Evolutionary conservation across 2,329 filamentous ascomycete genomes (phyloP).

Genomic region (Emmonsia crescens): DNA sequence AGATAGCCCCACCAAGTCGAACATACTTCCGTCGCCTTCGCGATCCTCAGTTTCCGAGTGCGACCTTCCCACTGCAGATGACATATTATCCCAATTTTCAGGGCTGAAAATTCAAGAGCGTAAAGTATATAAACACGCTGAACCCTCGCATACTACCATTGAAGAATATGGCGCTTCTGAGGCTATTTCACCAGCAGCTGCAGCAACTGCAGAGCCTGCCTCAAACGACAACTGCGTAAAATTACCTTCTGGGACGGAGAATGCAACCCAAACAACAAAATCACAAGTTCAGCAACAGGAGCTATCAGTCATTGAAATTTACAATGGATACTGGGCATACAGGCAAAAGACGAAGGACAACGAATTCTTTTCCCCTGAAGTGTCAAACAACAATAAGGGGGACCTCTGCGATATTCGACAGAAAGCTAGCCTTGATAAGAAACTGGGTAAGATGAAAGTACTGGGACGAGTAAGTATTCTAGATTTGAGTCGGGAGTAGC

Average conservation of each 20-base stretch:
- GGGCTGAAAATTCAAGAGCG: neutral
- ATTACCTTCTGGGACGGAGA: neutral
- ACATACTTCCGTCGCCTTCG: neutral
- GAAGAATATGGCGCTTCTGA: neutral
- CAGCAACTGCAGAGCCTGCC: neutral
- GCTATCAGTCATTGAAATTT: neutral
- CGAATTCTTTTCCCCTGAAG: neutral
- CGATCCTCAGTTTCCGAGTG: neutral
- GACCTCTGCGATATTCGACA: neutral
- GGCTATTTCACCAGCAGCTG: neutral
- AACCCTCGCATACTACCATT: neutral
- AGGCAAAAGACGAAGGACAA: neutral
- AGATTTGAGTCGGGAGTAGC: slow-evolving; percentile 1
- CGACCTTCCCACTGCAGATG: neutral
- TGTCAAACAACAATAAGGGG: neutral
- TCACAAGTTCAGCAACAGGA: neutral
- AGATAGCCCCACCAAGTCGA: neutral
- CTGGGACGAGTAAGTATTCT: slow-evolving; percentile 2
- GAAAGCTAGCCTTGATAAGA: neutral
- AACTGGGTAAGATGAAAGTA: neutral
- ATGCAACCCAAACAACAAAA: neutral
- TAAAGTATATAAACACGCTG: neutral
- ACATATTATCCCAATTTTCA: neutral
- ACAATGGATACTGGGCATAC: slow-evolving; percentile 3
- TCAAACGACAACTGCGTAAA: neutral